phyloP scores from a whole-genome alignment of 2,329 filamentous ascomycete species.

The Aureobasidium mangrovei region DNA sequence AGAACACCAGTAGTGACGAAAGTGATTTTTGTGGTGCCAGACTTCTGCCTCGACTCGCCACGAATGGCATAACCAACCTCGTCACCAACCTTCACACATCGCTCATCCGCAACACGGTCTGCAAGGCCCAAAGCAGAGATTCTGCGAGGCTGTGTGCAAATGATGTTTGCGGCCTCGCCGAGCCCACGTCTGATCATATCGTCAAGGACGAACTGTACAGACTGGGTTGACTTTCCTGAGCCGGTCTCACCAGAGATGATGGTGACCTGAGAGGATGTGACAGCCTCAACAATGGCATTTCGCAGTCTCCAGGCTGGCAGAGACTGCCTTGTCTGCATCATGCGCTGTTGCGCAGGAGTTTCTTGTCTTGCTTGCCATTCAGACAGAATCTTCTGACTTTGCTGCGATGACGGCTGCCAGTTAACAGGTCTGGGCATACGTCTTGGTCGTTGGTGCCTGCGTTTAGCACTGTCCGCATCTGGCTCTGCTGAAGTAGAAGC shows the following conservation, averaged over 20 bases:
- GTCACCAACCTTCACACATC: constrained; percentile 69
- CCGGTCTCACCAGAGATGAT: constrained; percentile 97
- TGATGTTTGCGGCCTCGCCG: constrained; percentile 73
- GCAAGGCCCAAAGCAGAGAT: constrained; percentile 92
- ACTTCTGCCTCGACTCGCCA: constrained; percentile 71
- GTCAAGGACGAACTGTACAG: constrained; percentile 90
- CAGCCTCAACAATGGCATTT: constrained; percentile 65
- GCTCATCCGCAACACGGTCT: constrained; percentile 87
- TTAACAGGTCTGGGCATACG: constrained; percentile 48
- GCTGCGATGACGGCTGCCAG: constrained; percentile 50
- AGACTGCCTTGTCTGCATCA: constrained; percentile 62
- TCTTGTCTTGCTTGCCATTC: constrained; percentile 64
- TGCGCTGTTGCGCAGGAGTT: constrained; percentile 58
- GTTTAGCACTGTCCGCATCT: constrained; percentile 18
- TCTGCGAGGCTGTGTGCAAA: constrained; percentile 89
- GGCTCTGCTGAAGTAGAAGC: constrained; percentile 50
- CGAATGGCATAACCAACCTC: constrained; percentile 90
- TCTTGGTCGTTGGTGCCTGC: constrained; percentile 16
- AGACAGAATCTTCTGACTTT: constrained; percentile 49
- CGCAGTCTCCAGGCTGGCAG: constrained; percentile 83
- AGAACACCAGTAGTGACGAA: constrained; percentile 95
- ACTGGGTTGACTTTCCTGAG: constrained; percentile 93
- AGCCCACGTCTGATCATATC: constrained; percentile 71
- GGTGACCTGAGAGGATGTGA: constrained; percentile 73
- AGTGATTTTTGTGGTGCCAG: constrained; percentile 71